These are phyloP conservation scores for Platanthera guangdongensis DNA, from an alignment of 106 monocot species.

Conservation along the genomic window DNA sequence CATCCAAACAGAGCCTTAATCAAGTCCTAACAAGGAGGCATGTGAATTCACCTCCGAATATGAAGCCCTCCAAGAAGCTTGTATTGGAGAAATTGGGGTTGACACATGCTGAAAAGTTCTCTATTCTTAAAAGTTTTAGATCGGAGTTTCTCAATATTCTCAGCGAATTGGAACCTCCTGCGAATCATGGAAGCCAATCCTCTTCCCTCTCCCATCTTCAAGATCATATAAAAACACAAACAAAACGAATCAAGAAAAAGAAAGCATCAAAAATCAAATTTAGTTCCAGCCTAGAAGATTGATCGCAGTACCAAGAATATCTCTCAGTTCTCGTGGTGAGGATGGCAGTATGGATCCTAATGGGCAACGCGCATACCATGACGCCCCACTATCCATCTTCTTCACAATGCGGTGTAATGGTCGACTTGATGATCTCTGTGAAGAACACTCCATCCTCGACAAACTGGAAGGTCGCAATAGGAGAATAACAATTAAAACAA, in stretches of 20 bases:
- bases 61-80: slow-evolving; percentile 12
- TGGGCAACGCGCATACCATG: not conserved
- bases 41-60: slow-evolving; percentile 5
- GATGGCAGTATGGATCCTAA: not conserved
- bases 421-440: not conserved
- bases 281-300: not conserved
- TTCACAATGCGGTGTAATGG: not conserved
- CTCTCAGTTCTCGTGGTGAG: not conserved
- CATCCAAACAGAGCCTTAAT: not conserved
- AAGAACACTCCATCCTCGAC: not conserved
- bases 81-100: slow-evolving; percentile 1
- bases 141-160: slow-evolving; percentile 6
- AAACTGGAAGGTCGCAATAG: not conserved
- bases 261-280: not conserved
- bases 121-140: slow-evolving; percentile 7
- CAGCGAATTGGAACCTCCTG: slow-evolving; percentile 5
- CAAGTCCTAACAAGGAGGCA: not conserved
- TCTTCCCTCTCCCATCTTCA: slow-evolving; percentile 1
- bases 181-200: not conserved
- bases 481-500: not conserved
- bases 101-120: slow-evolving; percentile 1
- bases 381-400: not conserved
- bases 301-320: not conserved
- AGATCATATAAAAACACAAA: not conserved
- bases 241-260: not conserved